Base-by-base conservation (phyloP, 371 early-diverging fungal genomes). In the Actinomortierella ambigua region DNA sequence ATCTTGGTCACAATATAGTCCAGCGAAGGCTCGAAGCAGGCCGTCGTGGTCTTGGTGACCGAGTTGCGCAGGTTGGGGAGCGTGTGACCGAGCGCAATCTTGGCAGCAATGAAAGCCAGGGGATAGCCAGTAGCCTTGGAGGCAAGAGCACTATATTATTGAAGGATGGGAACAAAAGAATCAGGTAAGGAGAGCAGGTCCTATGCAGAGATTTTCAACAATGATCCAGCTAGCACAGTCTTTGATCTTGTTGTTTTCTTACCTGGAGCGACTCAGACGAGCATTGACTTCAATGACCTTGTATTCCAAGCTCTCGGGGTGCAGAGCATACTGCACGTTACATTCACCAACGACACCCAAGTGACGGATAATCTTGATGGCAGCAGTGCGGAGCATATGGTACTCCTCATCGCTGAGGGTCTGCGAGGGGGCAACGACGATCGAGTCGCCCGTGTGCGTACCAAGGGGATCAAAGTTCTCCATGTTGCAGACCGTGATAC, bases 401-500 rank as follows among this genome's bases (percentile, higher is more conserved):
- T 95, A 97, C 44, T 97, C 96, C 61, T 92, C 92, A 76, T 97
- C 98, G 51, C 86, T 87, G 51, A 96, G 79, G 18, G 98, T 97
- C 82, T 96, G 96, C 53, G 90, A 89, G 22, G 98, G 98, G 18
- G 96, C 96, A 44, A 97, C 95, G 18, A 97, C 97, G 56, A 97
- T 97, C 22, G 94, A 94, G 79, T 97, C 97, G 61, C 97, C 97
- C 6, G 97, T 97, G 79, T 97, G 97, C 58, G 92, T 93, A 48
- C 95, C 94, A 11, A 93, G 87, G 22, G 97, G 97, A 75, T 97
- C 97, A 85, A 97, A 96, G 90, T 97, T 97, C 78, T 97, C 96
- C 96, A 96, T 97, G 86, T 97, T 97, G 82, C 97, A 97, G 52
- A 97, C 95, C 26, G 97, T 95, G 63, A 97, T 93, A 80, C 98